These are phyloP conservation scores for Candida caryicola DNA, from an alignment of 805 yeast species.

Conservation along the genomic window DNA sequence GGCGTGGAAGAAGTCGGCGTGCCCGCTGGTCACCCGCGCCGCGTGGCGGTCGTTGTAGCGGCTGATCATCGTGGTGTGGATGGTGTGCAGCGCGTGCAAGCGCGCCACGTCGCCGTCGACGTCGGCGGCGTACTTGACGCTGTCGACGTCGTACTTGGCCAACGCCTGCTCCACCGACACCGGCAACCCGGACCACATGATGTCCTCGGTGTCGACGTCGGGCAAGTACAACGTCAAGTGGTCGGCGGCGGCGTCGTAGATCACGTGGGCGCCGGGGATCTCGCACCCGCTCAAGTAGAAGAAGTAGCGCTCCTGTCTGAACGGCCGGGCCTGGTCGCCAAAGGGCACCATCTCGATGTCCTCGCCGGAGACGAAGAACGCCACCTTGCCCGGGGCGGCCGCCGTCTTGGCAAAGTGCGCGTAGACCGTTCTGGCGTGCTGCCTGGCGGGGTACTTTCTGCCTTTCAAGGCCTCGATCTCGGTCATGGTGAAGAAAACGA, in stretches of 20 bases:
- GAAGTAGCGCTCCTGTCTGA: slow-evolving; percentile 90
- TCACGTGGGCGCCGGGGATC: slow-evolving; percentile 70
- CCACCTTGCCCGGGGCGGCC: slow-evolving; percentile 16
- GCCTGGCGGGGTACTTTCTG: slow-evolving; percentile 77
- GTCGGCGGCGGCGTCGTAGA: slow-evolving; percentile 53
- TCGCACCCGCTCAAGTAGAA: slow-evolving; percentile 82
- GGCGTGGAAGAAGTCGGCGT: slow-evolving; percentile 57
- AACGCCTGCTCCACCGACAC: slow-evolving; percentile 61
- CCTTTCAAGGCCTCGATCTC: slow-evolving; percentile 20
- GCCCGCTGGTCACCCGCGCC: slow-evolving; percentile 39
- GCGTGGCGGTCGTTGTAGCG: slow-evolving; percentile 39
- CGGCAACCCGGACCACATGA: slow-evolving; percentile 97
- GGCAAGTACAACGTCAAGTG: slow-evolving; percentile 76
- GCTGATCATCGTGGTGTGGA: slow-evolving; percentile 58
- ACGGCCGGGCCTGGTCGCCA: slow-evolving; percentile 73
- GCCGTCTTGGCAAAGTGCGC: slow-evolving; percentile 30
- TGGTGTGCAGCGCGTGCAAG: slow-evolving; percentile 25
- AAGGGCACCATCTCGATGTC: slow-evolving; percentile 59
- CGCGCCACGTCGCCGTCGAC: slow-evolving; percentile 28
- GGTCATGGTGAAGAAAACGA: slow-evolving; percentile 4
- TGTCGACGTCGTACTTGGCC: slow-evolving; percentile 74
- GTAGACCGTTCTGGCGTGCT: slow-evolving; percentile 61
- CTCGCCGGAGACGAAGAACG: slow-evolving; percentile 63
- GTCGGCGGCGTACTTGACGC: slow-evolving; percentile 61
- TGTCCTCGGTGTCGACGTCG: slow-evolving; percentile 78